A percentile compares a stretch with the other conserved stretches of the same genome.
These are phyloP conservation scores for Gracilaria domingensis DNA, from an alignment of 23 red algal genomes.

Conservation along the genomic window DNA sequence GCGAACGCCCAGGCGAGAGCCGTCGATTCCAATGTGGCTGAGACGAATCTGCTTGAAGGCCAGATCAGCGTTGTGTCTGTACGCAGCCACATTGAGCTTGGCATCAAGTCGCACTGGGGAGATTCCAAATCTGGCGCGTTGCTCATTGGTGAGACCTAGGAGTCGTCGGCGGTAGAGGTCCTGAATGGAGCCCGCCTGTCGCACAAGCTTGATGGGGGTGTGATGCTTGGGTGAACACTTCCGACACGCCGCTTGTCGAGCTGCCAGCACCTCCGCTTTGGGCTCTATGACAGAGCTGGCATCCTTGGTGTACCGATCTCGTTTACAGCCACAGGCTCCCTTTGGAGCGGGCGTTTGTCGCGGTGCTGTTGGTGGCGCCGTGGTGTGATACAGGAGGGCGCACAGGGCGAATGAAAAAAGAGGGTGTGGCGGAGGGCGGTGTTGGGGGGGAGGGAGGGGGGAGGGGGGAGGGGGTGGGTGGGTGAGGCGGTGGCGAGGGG, in stretches of 20 bases:
- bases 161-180: neutral
- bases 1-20: conserved; percentile 16
- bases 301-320: conserved; percentile 20
- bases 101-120: conserved; percentile 2
- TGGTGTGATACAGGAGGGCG: too few species aligned
- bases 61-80: conserved; percentile 57
- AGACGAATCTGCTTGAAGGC: conserved; percentile 51
- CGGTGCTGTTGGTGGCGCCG: neutral
- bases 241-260: neutral
- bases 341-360: neutral
- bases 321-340: conserved; percentile 7
- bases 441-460: too few species aligned
- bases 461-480: too few species aligned
- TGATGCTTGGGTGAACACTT: neutral
- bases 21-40: conserved; percentile 43
- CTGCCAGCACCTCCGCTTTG: neutral
- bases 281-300: conserved; percentile 18
- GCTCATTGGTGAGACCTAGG: conserved; percentile 32
- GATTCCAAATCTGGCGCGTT: conserved; percentile 1
- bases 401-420: too few species aligned
- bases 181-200: neutral
- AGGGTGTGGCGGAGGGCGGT: too few species aligned
- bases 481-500: too few species aligned
- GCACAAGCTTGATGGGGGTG: neutral
- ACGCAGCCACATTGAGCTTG: conserved; percentile 13